Conservation (phyloP, 2,329 filamentous ascomycete species). For the Fusarium goolgardi region DNA sequence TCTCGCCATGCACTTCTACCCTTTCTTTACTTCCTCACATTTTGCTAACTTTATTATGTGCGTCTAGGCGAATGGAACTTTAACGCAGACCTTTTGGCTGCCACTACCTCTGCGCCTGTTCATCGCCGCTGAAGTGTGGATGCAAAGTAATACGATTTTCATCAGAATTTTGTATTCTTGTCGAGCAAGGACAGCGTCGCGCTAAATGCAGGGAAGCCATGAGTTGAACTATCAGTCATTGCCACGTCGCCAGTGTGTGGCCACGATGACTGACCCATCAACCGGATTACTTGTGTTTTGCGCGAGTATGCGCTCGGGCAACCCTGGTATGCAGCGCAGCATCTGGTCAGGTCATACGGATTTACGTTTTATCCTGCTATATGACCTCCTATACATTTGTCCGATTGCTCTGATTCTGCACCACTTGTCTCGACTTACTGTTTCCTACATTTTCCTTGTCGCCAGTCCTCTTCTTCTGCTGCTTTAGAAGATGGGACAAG, state of each 20-base stretch:
- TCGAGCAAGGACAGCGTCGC: neutral
- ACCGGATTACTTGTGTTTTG: constrained; percentile 7
- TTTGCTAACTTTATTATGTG: constrained; percentile 41
- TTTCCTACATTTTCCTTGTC: constrained; percentile 28
- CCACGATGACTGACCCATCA: constrained; percentile 8
- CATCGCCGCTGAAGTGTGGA: constrained; percentile 34
- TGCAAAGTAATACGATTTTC: neutral
- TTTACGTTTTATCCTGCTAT: neutral
- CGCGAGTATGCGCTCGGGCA: constrained; percentile 15
- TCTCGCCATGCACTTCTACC: neutral
- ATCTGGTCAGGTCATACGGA: constrained; percentile 7
- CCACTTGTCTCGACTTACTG: constrained; percentile 27
- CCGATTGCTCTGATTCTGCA: constrained; percentile 3
- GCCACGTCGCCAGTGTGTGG: neutral
- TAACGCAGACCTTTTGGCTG: constrained; percentile 49
- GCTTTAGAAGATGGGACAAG: constrained; percentile 30
- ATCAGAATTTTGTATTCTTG: neutral
- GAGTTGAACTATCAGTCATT: neutral
- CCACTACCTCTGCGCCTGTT: constrained; percentile 40
- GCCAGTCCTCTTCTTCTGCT: constrained; percentile 23
- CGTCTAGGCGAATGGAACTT: constrained; percentile 61
- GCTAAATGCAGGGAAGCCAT: neutral
- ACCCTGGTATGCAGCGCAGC: constrained; percentile 16
- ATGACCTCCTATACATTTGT: constrained; percentile 6
- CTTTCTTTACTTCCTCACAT: neutral